phyloP scores from a whole-genome alignment of 2,329 filamentous ascomycete genomes.

The Cladophialophora exuberans region DNA sequence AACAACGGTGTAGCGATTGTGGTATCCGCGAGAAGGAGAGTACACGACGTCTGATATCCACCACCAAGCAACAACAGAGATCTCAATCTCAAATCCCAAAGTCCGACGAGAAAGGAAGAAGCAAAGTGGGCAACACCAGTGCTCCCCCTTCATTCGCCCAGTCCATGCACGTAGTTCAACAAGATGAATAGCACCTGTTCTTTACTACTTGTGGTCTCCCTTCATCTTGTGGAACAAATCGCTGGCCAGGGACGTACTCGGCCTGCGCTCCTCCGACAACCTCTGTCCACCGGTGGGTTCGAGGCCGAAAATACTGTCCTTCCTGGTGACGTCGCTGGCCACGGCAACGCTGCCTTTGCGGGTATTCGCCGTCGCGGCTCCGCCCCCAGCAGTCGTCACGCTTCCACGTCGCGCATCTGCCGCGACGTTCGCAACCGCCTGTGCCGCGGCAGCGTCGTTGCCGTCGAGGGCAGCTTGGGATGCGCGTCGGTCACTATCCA shows the following conservation, averaged over 20 bases:
- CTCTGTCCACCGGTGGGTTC: conserved; percentile 30
- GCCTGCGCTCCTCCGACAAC: conserved; percentile 29
- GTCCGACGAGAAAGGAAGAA: too few species aligned
- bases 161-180: background rate
- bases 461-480: conserved; percentile 28
- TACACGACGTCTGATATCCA: too few species aligned
- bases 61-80: too few species aligned
- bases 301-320: conserved; percentile 33
- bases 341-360: conserved; percentile 34
- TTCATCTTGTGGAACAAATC: conserved; percentile 34
- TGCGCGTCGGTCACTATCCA: conserved; percentile 31
- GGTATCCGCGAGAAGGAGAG: too few species aligned
- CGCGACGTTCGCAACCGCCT: conserved; percentile 28
- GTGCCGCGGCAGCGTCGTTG: conserved; percentile 20
- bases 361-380: conserved; percentile 28
- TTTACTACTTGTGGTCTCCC: conserved; percentile 20
- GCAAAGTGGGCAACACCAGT: too few species aligned
- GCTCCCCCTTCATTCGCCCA: background rate
- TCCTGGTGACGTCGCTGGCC: conserved; percentile 31
- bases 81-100: too few species aligned
- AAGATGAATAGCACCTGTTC: background rate
- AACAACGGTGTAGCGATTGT: too few species aligned
- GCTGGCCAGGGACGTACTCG: conserved; percentile 31
- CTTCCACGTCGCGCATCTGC: conserved; percentile 25
- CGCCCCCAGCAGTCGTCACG: conserved; percentile 25